phyloP scores from a whole-genome alignment of 176 grass and related monocot genomes.

The Panicum miliaceum region DNA sequence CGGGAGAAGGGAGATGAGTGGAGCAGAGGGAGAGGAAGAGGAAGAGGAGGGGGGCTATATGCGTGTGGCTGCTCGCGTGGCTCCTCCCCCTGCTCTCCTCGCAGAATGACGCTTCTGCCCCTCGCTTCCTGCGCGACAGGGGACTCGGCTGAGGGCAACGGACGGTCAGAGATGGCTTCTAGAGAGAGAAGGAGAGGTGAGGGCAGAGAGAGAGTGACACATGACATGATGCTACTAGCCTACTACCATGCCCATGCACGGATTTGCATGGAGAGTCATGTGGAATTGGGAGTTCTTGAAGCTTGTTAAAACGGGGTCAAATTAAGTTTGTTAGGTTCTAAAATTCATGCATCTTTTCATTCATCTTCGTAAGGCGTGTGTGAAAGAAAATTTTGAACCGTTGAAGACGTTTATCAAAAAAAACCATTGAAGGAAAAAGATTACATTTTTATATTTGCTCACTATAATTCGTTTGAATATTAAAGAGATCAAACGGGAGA shows the following conservation, averaged over 20 bases:
- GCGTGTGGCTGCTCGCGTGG: too few relatives aligned
- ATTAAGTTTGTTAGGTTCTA: too few relatives aligned
- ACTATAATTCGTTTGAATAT: too few relatives aligned
- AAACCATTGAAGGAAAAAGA: too few relatives aligned
- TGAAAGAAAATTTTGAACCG: too few relatives aligned
- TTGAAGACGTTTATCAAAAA: too few relatives aligned
- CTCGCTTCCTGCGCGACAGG: not conserved
- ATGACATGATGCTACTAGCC: constrained; percentile 3
- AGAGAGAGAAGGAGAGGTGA: not conserved
- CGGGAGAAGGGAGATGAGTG: constrained; percentile 18
- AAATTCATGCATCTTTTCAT: too few relatives aligned
- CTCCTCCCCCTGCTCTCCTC: not conserved
- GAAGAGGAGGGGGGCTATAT: not conserved
- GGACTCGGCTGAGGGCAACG: not conserved
- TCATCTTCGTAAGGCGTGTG: too few relatives aligned
- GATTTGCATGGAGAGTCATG: not conserved
- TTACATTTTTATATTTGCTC: too few relatives aligned
- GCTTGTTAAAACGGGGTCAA: too few relatives aligned
- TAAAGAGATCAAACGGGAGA: too few relatives aligned
- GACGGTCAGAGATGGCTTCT: not conserved
- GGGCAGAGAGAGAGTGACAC: not conserved
- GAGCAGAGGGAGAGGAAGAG: not conserved
- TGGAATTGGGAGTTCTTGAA: not conserved
- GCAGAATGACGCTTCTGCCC: constrained; percentile 27
- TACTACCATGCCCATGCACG: constrained; percentile 28